Evolutionary conservation across 805 yeast genomes (phyloP).

Genomic region (Blastobotrys chiropterorum): DNA sequence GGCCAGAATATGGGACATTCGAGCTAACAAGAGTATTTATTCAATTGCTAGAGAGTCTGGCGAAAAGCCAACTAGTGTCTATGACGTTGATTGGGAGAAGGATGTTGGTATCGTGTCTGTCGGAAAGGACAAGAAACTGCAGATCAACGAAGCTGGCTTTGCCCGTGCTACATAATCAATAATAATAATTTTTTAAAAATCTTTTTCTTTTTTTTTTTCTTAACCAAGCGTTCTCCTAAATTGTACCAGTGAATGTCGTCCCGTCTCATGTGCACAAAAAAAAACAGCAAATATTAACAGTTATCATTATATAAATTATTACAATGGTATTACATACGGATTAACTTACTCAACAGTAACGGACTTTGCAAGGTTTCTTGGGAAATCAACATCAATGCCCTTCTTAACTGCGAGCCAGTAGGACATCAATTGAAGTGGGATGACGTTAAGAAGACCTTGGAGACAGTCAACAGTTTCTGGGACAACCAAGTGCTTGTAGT

Average conservation of each 20-base stretch:
- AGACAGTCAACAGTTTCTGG: constrained; percentile 96
- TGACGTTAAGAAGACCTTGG: constrained; percentile 91
- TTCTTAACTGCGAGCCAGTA: constrained; percentile 94
- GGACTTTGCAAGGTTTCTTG: constrained; percentile 95
- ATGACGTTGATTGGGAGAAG: constrained; percentile 79
- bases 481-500: constrained; percentile 62
- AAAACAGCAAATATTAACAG: not conserved
- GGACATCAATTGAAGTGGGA: constrained; percentile 92
- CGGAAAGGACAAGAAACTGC: constrained; percentile 90
- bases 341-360: constrained; percentile 87
- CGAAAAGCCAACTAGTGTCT: constrained; percentile 54
- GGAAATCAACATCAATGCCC: constrained; percentile 97
- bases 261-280: too few relatives aligned
- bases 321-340: not conserved
- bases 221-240: too few relatives aligned
- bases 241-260: too few relatives aligned
- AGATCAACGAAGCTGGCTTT: constrained; percentile 48
- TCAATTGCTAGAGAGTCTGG: constrained; percentile 68
- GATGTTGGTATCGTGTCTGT: constrained; percentile 83
- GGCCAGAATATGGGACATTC: constrained; percentile 89
- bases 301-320: not conserved
- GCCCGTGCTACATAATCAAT: too few relatives aligned
- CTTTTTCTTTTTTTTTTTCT: too few relatives aligned
- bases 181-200: not conserved
- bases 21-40: constrained; percentile 76